Base-by-base conservation (phyloP, 148 eudicot species). In the Silene uniflora region DNA sequence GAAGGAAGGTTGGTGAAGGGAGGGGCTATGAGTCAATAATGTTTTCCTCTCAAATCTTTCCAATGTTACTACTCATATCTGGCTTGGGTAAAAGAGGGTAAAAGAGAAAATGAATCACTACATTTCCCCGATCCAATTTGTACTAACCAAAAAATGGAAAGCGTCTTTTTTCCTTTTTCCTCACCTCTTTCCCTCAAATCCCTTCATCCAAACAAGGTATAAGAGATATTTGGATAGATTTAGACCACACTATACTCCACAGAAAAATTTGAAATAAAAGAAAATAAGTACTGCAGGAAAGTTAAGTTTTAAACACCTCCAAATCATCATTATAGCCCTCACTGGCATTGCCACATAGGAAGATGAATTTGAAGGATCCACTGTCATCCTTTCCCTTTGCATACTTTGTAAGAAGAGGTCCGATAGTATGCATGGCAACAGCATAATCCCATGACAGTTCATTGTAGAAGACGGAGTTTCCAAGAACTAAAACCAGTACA, bases 401-500 rank as follows among this genome's bases (percentile, higher is more conserved):
- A 89, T 90, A 95, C 73, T 88, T 90, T 42, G 82, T 63, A 58
- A 95, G 93, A 70, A 95, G 85, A 65, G 97, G 96, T 68, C 89
- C 93, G 62, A 95, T 81, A 77, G 86, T 86, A 85, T 87, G 93
- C 91, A 92, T 84, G 22, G 90, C 85, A 69, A 90, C 87, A 12
- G 97, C 93, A 86, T 92, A 92, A 77, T 92, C 93, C 98, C 86
- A 92, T 58, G 93, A 88, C 67, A 95, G 80, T 75, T 90, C 93
- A 84, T 87, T 84, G 88, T 82, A 92, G 72, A 95, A 89, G 81
- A 90, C 86, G 35, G 93, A 90, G 84, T 89, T 90, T 69, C 96
- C 98, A 85, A 90, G 84, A 82, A 92, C 78, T 73, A 92, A 77
- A 82, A 95, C 89, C 80, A 95, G 79, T 71, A 90, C 70, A 69